Percentiles rank a stretch among this genome's conserved stretches.
These are phyloP conservation scores for Stereocaulon alpinum DNA, from an alignment of 495 filamentous ascomycete genomes.

Conservation along the genomic window DNA sequence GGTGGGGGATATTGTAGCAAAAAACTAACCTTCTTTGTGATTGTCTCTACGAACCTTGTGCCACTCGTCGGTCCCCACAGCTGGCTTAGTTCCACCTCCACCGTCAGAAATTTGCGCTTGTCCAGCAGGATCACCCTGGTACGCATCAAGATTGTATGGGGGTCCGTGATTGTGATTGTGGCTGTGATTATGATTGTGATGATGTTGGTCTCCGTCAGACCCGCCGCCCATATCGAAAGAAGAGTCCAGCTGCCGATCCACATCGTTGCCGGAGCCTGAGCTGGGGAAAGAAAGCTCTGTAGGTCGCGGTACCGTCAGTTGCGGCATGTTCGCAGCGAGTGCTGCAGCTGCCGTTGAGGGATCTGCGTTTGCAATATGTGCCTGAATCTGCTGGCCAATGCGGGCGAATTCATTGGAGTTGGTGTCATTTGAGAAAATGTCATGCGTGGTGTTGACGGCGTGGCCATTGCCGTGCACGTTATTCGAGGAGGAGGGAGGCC, in stretches of 20 bases:
- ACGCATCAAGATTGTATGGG: conserved; percentile 27
- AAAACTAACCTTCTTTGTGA: conserved; percentile 84
- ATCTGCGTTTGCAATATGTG: conserved; percentile 33
- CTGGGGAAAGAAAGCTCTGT: conserved; percentile 59
- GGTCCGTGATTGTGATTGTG: conserved; percentile 24
- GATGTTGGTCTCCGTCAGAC: conserved; percentile 24
- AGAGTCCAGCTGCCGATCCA: conserved; percentile 30
- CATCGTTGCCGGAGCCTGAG: conserved; percentile 28
- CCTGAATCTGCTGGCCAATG: conserved; percentile 17
- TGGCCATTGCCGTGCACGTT: conserved; percentile 18
- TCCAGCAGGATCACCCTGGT: conserved; percentile 30
- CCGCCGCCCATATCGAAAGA: conserved; percentile 29
- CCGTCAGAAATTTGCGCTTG: conserved; percentile 39
- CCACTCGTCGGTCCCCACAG: conserved; percentile 94
- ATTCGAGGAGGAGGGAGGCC: conserved; percentile 12
- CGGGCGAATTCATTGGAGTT: conserved; percentile 10
- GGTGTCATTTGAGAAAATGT: conserved; percentile 9
- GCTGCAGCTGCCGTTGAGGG: conserved; percentile 56
- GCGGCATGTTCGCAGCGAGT: conserved; percentile 55
- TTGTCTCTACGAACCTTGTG: conserved; percentile 96
- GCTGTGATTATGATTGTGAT: conserved; percentile 26
- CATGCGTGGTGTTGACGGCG: neutral
- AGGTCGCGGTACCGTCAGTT: conserved; percentile 58
- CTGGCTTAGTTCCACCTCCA: conserved; percentile 54
- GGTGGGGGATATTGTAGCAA: neutral